Evolutionary conservation across 192 early-diverging fungal species (phyloP).

Genomic region (Backusella sp.): DNA sequence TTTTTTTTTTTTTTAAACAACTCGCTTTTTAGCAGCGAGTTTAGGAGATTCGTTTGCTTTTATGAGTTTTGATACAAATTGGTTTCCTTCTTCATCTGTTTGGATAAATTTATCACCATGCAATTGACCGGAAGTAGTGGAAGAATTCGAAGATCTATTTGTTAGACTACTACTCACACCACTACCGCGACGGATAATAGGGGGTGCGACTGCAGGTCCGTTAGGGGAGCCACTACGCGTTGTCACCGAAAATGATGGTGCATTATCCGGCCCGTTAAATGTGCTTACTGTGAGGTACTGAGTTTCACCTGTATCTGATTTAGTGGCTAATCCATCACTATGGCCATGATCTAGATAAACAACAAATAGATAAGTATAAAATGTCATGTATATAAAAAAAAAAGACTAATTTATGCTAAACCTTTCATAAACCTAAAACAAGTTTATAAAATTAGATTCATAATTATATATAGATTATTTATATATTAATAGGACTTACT

Average conservation of each 20-base stretch:
- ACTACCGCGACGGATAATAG: constrained; percentile 15
- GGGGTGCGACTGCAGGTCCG: constrained; percentile 3
- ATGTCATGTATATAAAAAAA: not conserved
- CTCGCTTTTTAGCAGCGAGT: not conserved
- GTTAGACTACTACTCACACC: constrained; percentile 5
- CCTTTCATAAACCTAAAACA: constrained; percentile 27
- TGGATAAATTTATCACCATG: constrained; percentile 29
- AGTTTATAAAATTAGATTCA: not conserved
- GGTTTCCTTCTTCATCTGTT: constrained; percentile 33
- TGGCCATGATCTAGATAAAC: constrained; percentile 27
- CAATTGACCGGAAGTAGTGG: not conserved
- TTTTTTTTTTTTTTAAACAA: not conserved
- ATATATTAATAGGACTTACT: constrained; percentile 9
- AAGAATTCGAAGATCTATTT: not conserved
- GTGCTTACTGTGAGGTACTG: constrained; percentile 8
- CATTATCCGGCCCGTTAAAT: not conserved
- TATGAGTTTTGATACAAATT: constrained; percentile 29
- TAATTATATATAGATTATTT: not conserved
- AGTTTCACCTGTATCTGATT: not conserved
- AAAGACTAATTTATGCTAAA: not conserved
- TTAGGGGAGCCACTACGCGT: constrained; percentile 10
- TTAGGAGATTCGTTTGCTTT: constrained; percentile 22
- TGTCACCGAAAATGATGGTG: constrained; percentile 8
- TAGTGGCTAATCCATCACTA: constrained; percentile 12
- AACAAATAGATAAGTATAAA: not conserved